Conservation (phyloP, 352 stramenopile species). For the Phytophthora aleatoria region DNA sequence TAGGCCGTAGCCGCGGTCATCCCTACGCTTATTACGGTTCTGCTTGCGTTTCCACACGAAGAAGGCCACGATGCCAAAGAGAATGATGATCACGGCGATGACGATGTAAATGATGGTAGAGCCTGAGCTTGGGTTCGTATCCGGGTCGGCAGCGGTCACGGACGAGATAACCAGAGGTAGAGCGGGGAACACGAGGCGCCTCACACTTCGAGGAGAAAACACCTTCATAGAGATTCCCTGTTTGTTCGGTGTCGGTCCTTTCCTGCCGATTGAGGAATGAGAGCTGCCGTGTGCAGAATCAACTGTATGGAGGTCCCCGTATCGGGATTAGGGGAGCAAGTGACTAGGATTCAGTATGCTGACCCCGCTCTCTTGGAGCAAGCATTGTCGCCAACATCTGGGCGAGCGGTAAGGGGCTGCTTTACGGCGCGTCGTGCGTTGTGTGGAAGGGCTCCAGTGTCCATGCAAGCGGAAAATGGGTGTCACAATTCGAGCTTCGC, state of each 20-base stretch:
- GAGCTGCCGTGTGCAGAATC: conserved; percentile 17
- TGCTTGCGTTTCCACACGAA: conserved; percentile 62
- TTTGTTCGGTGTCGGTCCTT: background rate
- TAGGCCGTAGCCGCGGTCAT: conserved; percentile 17
- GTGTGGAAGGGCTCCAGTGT: conserved; percentile 26
- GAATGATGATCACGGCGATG: conserved; percentile 51
- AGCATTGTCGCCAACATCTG: conserved; percentile 25
- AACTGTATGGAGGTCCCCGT: conserved; percentile 16
- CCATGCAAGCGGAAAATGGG: background rate
- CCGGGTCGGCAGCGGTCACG: conserved; percentile 16
- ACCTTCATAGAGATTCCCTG: conserved; percentile 27
- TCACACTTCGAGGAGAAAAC: background rate
- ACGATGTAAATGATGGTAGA: conserved; percentile 66
- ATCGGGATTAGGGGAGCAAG: conserved; percentile 20
- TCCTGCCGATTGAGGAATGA: conserved; percentile 36
- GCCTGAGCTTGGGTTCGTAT: conserved; percentile 27
- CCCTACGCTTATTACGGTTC: conserved; percentile 26
- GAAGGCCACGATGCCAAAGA: conserved; percentile 51
- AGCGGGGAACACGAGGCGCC: background rate
- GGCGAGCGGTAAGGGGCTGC: conserved; percentile 23
- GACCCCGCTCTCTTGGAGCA: conserved; percentile 22
- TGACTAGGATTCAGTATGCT: conserved; percentile 22
- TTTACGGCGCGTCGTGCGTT: conserved; percentile 21
- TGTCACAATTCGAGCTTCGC: background rate
- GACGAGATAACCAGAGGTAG: conserved; percentile 18